Base-by-base conservation (phyloP, 805 yeast genomes). In the Barnettozyma botsteinii region DNA sequence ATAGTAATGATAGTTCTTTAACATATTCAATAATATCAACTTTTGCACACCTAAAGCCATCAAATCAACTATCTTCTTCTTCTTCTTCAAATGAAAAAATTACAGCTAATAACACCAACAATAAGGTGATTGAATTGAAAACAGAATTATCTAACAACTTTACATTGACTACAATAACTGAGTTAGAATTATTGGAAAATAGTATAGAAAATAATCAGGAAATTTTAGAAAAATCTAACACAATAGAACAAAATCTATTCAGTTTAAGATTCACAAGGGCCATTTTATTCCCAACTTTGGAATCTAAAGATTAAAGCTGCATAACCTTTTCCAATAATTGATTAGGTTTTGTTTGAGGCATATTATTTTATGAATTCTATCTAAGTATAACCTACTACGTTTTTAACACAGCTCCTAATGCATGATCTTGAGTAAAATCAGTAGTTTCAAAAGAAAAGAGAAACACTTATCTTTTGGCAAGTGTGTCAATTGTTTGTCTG, bases 21-120 rank as follows among this genome's bases (percentile, higher is more conserved):
- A 22, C 15, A 9, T 39, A 30, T n/a, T 33, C 38, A 3, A 34
- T 39, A 18, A 20, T 39, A 10, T 39, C 42, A 14, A 39, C 42
- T 9, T 39, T 31, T 30, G 42, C 42, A 9, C 24, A 34, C 6
- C 21, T 39, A 14, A 31, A 25, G 15, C 25, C 25, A 24, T 12
- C 25, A 19, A 23, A 22, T 13, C 20, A 23, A 31, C 11, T 8
- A 14, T 20, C n/a, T n/a, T n/a, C n/a, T n/a, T n/a, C n/a, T n/a
- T n/a, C n/a, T n/a, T n/a, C n/a, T n/a, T n/a, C 17, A 17, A 36
- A 8, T 22, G 22, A 30, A n/a, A 17, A 4, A 11, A 20, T 19
- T 4, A 20, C 17, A 2, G 27, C 13, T 12, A 19, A 35, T 11
- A n/a, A 20, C 11, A 23, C 14, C 7, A 15, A 28, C 2, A 23